phyloP scores from a whole-genome alignment of 2,329 filamentous ascomycete genomes.

The Cordyceps cateniannulata region DNA sequence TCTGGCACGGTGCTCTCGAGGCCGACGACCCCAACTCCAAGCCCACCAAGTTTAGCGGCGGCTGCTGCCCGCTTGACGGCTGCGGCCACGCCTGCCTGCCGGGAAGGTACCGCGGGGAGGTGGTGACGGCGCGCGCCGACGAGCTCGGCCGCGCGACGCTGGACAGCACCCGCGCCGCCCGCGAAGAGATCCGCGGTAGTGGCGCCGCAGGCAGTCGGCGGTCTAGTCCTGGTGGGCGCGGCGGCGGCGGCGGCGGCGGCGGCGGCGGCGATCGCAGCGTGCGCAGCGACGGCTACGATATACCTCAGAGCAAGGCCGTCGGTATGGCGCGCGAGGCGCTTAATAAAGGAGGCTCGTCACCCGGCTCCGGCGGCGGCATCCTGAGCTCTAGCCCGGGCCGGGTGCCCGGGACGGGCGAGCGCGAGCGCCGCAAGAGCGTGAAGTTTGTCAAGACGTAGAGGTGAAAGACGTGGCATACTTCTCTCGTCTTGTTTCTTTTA shows the following conservation, averaged over 20 bases:
- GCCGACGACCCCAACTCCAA: conserved; percentile 18
- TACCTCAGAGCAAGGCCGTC: conserved; percentile 53
- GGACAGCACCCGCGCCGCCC: conserved; percentile 27
- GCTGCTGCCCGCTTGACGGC: conserved; percentile 58
- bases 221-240: conserved; percentile 21
- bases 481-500: neutral
- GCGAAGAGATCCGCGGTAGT: conserved; percentile 20
- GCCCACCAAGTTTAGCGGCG: conserved; percentile 37
- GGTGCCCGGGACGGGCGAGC: conserved; percentile 29
- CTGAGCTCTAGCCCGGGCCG: conserved; percentile 46
- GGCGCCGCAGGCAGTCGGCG: conserved; percentile 18
- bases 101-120: conserved; percentile 47
- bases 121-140: conserved; percentile 38
- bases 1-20: conserved; percentile 45
- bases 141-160: conserved; percentile 44
- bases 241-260: too few species aligned
- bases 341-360: conserved; percentile 22
- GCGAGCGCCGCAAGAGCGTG: conserved; percentile 57
- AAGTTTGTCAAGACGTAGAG: conserved; percentile 48
- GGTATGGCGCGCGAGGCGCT: conserved; percentile 52
- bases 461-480: neutral
- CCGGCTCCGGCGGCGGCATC: conserved; percentile 23
- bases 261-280: conserved; percentile 20
- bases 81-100: conserved; percentile 59
- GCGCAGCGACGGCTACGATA: conserved; percentile 45